Evolutionary conservation across 2,329 filamentous ascomycete species (phyloP).

Genomic region (Ceratocystis lukuohia): DNA sequence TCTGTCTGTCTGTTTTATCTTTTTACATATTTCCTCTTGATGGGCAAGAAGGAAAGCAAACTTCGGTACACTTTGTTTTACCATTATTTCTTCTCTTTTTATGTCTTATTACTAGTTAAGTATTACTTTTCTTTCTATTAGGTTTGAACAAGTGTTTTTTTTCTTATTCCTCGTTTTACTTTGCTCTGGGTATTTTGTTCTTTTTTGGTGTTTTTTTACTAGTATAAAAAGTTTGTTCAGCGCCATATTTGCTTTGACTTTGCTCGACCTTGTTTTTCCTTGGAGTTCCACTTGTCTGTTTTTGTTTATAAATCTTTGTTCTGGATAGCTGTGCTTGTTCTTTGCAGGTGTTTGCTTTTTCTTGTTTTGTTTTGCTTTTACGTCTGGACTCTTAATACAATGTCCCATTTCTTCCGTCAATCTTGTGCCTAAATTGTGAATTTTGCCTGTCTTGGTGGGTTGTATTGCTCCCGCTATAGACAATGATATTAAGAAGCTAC

Average conservation of each 20-base stretch:
- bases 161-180: not conserved
- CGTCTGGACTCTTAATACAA: not conserved
- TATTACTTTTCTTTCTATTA: constrained; percentile 10
- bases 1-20: not conserved
- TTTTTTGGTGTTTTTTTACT: constrained; percentile 9
- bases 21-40: constrained; percentile 8
- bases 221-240: constrained; percentile 19
- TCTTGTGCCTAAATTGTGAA: not conserved
- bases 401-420: not conserved
- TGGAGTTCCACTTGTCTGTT: not conserved
- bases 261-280: not conserved
- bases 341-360: constrained; percentile 6
- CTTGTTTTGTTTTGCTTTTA: not conserved
- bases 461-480: no score
- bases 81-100: constrained; percentile 8
- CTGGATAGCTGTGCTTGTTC: not conserved
- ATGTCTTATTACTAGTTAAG: constrained; percentile 12
- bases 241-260: constrained; percentile 7
- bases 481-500: no score
- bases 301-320: constrained; percentile 9
- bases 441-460: no score
- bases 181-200: constrained; percentile 1
- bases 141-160: constrained; percentile 9
- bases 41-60: not conserved
- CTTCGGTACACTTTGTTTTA: constrained; percentile 11